Conservation (phyloP, 164 flowering plant species). For the Vitis riparia region DNA sequence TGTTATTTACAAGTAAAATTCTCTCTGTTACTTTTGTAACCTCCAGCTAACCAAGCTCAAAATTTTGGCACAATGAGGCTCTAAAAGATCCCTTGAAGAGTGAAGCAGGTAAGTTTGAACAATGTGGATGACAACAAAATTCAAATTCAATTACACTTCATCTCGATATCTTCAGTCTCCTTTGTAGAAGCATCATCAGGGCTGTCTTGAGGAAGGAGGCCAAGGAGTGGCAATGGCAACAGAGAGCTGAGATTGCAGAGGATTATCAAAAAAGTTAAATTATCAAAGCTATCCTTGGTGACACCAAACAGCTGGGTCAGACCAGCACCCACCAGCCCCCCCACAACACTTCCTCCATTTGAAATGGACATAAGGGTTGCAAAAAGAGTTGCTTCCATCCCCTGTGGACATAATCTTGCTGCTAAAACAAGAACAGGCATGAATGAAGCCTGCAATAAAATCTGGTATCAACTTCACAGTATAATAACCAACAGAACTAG, state of each 20-base stretch:
- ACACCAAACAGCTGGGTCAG: constrained; percentile 83
- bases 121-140: not conserved
- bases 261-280: constrained; percentile 65
- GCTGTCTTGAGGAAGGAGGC: constrained; percentile 73
- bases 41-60: not conserved
- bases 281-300: constrained; percentile 77
- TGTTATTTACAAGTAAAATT: not conserved
- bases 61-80: constrained; percentile 2
- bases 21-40: not conserved
- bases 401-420: constrained; percentile 86
- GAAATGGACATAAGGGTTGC: constrained; percentile 98
- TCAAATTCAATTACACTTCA: constrained; percentile 56
- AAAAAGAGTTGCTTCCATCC: constrained; percentile 97
- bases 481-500: not conserved
- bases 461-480: not conserved
- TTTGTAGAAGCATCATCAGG: constrained; percentile 33
- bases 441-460: constrained; percentile 76
- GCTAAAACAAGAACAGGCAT: constrained; percentile 98
- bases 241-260: constrained; percentile 93
- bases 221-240: constrained; percentile 88
- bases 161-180: constrained; percentile 54
- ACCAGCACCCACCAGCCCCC: constrained; percentile 92
- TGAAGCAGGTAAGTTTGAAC: not conserved
- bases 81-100: not conserved
- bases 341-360: constrained; percentile 86